Evolutionary conservation across 164 flowering plant species (phyloP).

Genomic region (Piper longum): DNA sequence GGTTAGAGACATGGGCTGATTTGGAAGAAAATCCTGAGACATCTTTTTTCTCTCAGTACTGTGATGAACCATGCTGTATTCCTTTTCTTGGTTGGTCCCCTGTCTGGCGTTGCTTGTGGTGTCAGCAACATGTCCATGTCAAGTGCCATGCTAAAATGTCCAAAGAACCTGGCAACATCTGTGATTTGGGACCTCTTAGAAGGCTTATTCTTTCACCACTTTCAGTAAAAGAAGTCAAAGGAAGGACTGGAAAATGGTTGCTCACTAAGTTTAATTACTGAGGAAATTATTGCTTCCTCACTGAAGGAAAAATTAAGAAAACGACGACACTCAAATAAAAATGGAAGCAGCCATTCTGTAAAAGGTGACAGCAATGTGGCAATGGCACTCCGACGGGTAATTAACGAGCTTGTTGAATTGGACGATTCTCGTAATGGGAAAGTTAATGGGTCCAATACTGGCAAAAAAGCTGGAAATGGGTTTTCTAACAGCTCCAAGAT

Average conservation of each 20-base stretch:
- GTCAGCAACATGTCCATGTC: slow-evolving; percentile 74
- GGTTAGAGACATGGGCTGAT: slow-evolving; percentile 63
- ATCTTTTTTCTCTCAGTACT: slow-evolving; percentile 52
- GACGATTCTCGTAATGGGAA: slow-evolving; percentile 21
- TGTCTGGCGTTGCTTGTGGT: slow-evolving; percentile 73
- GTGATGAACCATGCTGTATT: slow-evolving; percentile 73
- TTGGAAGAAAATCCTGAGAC: slow-evolving; percentile 52
- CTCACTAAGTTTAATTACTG: slow-evolving; percentile 33
- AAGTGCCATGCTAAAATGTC: slow-evolving; percentile 57
- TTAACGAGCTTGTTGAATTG: slow-evolving; percentile 34
- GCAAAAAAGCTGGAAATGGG: slow-evolving; percentile 18
- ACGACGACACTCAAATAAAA: slow-evolving; percentile 31
- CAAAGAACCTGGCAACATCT: slow-evolving; percentile 50
- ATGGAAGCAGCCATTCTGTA: slow-evolving; percentile 17
- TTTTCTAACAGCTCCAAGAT: slow-evolving; percentile 12
- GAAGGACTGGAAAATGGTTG: slow-evolving; percentile 11
- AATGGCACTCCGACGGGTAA: slow-evolving; percentile 21
- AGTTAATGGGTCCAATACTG: slow-evolving; percentile 9
- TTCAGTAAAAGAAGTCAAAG: slow-evolving; percentile 38
- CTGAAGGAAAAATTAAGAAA: slow-evolving; percentile 42
- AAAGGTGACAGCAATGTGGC: slow-evolving; percentile 24
- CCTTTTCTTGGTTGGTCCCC: slow-evolving; percentile 63
- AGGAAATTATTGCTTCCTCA: slow-evolving; percentile 39
- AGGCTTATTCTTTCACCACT: slow-evolving; percentile 62
- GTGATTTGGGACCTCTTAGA: slow-evolving; percentile 67